Percentiles rank a stretch among this genome's conserved stretches.
These are phyloP conservation scores for Termitomyces sp. DNA, from an alignment of 768 basidiomycete species.

Conservation along the genomic window DNA sequence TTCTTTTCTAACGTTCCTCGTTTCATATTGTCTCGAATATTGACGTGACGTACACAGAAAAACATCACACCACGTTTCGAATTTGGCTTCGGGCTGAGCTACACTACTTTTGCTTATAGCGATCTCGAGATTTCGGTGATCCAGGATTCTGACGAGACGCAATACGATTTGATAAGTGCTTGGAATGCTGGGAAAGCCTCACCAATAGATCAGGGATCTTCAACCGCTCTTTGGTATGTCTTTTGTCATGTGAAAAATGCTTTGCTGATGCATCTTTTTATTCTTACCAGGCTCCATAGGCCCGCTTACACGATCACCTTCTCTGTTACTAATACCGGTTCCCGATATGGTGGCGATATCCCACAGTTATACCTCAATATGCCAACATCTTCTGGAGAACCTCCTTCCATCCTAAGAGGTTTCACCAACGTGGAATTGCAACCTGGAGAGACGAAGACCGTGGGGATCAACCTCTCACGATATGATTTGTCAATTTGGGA, in stretches of 20 bases:
- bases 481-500: conserved; percentile 80
- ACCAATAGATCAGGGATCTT: conserved; percentile 51
- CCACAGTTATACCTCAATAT: conserved; percentile 75
- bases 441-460: conserved; percentile 39
- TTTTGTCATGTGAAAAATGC: neutral
- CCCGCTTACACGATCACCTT: conserved; percentile 62
- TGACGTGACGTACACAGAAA: conserved; percentile 29
- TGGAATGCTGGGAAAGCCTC: conserved; percentile 61
- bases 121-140: conserved; percentile 45
- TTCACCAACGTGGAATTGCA: conserved; percentile 54
- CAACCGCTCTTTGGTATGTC: conserved; percentile 51
- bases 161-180: conserved; percentile 30
- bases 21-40: conserved; percentile 8
- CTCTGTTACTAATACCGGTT: conserved; percentile 60
- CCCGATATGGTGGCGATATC: conserved; percentile 61
- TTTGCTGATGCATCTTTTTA: neutral
- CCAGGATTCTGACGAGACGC: conserved; percentile 27
- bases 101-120: conserved; percentile 75
- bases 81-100: conserved; percentile 88
- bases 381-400: conserved; percentile 58
- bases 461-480: conserved; percentile 56
- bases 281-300: conserved; percentile 48
- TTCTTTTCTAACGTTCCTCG: conserved; percentile 14
- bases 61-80: conserved; percentile 78
- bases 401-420: conserved; percentile 66